Evolutionary conservation across 768 basidiomycete species (phyloP).

Genomic region (Termitomyces sp.): DNA sequence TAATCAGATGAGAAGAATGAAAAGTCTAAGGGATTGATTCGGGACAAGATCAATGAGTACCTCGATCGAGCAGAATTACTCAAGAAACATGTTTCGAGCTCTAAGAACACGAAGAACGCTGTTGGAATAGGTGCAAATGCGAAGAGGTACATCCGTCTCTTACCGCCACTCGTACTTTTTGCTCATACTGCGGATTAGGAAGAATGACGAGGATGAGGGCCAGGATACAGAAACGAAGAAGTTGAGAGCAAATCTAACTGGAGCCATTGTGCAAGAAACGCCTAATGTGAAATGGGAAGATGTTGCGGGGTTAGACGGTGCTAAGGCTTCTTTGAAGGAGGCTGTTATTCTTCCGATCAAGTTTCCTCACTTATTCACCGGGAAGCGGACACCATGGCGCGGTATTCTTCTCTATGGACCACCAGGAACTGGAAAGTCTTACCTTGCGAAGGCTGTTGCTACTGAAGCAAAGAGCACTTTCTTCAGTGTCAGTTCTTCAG

Average conservation of each 20-base stretch:
- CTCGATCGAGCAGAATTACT: conserved; percentile 87
- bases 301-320: conserved; percentile 92
- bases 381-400: conserved; percentile 95
- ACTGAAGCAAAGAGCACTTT: conserved; percentile 99
- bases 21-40: conserved; percentile 81
- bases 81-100: conserved; percentile 77
- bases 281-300: conserved; percentile 99
- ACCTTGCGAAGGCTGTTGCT: conserved; percentile 96
- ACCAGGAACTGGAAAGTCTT: conserved; percentile 96
- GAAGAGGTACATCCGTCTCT: conserved; percentile 36
- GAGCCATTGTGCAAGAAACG: conserved; percentile 87
- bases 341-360: conserved; percentile 99
- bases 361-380: conserved; percentile 97
- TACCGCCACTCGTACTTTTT: neutral
- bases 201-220: conserved; percentile 59
- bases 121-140: conserved; percentile 39
- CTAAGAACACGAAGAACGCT: conserved; percentile 52
- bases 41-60: conserved; percentile 87
- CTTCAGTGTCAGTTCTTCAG: conserved; percentile 92
- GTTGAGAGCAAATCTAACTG: conserved; percentile 82
- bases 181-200: conserved; percentile 23
- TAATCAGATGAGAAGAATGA: conserved; percentile 87
- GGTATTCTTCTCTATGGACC: conserved; percentile 97
- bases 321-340: conserved; percentile 95
- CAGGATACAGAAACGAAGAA: conserved; percentile 94